Base-by-base conservation (phyloP, 2,329 filamentous ascomycete genomes). In the Aspergillus fumigatiaffinis region DNA sequence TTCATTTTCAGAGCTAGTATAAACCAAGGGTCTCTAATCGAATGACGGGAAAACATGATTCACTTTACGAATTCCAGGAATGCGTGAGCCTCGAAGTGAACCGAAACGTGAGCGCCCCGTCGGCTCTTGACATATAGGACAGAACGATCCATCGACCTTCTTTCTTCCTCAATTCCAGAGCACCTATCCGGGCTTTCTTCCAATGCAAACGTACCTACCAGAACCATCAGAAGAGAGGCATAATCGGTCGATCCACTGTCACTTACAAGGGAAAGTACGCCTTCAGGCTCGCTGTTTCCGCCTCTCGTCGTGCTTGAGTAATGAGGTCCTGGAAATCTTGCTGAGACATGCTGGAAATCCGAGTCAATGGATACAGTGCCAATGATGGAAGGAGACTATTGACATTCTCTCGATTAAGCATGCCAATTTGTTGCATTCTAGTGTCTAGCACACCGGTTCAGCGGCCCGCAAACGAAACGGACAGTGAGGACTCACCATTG, bases 401-500 rank as follows among this genome's bases (percentile, higher is more conserved):
- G 29, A 71, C 64, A 60, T 74, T 76, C n/a, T 70, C 66, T 57
- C 70, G 62, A 59, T 77, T 78, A 53, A 68, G 61, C 26, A 68
- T 65, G 29, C 79, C 79, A 46, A 80, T 79, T 5, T 71, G 70
- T 54, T 70, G 71, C 64, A 74, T 72, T 56, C 73, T 73, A 46
- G 67, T 63, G 55, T 79, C 79, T 81, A 51, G n/a, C 51, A 9
- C 41, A 50, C 38, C 52, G 57, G 73, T 51, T 73, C 65, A n/a
- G 29, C 29, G 25, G 7, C 17, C 14, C n/a, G 55, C 7, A 41
- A 17, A 20, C 14, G 21, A 12, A n/a, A 5, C 41, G 7, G 21
- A 50, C 23, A 14, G 25, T 49, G 17, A 46, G 38, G 26, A 51
- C 81, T 66, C 77, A 91, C 89, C 82, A 61, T 71, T 84, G 21